Evolutionary conservation across 2,329 filamentous ascomycete species (phyloP), one percentile per base, ranked within the genome.

Genomic region (Cadophora luteo-olivacea): DNA sequence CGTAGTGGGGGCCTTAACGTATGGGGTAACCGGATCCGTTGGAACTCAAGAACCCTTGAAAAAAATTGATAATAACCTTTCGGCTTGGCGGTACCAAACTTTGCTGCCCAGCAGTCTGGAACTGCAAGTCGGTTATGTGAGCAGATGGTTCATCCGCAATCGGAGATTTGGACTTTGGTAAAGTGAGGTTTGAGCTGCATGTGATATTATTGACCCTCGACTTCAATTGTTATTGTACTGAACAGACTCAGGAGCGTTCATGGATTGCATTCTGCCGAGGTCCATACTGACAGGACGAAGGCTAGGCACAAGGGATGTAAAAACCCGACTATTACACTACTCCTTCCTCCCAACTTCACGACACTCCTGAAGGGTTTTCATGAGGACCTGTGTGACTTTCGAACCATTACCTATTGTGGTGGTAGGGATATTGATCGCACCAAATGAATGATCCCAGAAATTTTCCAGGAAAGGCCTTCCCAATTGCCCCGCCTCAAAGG

Each of bases 11-110:
- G 55, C 7, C 5, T 38, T 41, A 58, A 25, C 36, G 33, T 38
- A 24, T 41, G 57, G 33, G 57, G 57, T 45, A 45, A 60, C 36
- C 33, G 36, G 12, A 41, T 60, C 57, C 33, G 57, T 25, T 24
- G 19, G n/a, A 38, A 19, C 55, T 58, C 2, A 22, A 14, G 7
- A 24, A 58, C 12, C 55, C 55, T 45, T 41, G 33, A 24, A 60
- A 41, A 41, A 41, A 41, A 16, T 16, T 25, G 52, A 55, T 55
- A 55, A 55, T 55, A 55, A 32, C 29, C 24, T 12, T 33, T 55
- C 24, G 25, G 25, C 52, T 55, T 55, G 52, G 52, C 52, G 16
- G 8, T 32, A 19, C 52, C 11, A 29, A 54, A 29, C 16, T 24
- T 41, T 45, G 3, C 1, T 60, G n/a, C 33, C 29, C 29, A 22